phyloP scores from a whole-genome alignment of 805 yeast species.

The Cyberlindnera subsufficiens region DNA sequence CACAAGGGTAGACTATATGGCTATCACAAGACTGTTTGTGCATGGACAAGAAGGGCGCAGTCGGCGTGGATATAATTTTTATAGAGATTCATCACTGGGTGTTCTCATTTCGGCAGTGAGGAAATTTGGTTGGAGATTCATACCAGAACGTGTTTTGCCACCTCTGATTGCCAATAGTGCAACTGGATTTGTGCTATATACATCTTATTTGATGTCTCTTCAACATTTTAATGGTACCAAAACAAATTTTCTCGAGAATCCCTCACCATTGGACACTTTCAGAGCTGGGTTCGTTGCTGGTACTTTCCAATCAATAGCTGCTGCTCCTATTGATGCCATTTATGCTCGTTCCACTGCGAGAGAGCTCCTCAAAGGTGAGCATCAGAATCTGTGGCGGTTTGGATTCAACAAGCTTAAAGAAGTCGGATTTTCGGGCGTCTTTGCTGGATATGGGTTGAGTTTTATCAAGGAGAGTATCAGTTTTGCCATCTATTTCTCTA shows the following conservation, averaged over 20 bases:
- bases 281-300: constrained; percentile 86
- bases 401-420: constrained; percentile 62
- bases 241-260: constrained; percentile 17
- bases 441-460: constrained; percentile 83
- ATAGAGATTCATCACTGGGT: constrained; percentile 72
- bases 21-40: constrained; percentile 50
- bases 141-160: constrained; percentile 76
- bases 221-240: constrained; percentile 28
- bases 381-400: constrained; percentile 73
- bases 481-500: constrained; percentile 77
- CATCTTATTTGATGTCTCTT: constrained; percentile 63
- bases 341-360: constrained; percentile 74
- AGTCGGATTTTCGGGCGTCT: constrained; percentile 77
- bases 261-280: constrained; percentile 47
- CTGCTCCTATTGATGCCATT: constrained; percentile 91
- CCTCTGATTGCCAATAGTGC: constrained; percentile 85
- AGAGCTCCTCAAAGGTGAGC: constrained; percentile 62
- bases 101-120: constrained; percentile 64
- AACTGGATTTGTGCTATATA: constrained; percentile 82
- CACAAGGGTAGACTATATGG: constrained; percentile 80
- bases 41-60: constrained; percentile 35
- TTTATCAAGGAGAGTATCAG: constrained; percentile 74
- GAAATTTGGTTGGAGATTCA: constrained; percentile 78
- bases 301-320: constrained; percentile 78
- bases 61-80: constrained; percentile 35